phyloP scores from a whole-genome alignment of 257 asterid genomes.

The Salvia rosmarinus region DNA sequence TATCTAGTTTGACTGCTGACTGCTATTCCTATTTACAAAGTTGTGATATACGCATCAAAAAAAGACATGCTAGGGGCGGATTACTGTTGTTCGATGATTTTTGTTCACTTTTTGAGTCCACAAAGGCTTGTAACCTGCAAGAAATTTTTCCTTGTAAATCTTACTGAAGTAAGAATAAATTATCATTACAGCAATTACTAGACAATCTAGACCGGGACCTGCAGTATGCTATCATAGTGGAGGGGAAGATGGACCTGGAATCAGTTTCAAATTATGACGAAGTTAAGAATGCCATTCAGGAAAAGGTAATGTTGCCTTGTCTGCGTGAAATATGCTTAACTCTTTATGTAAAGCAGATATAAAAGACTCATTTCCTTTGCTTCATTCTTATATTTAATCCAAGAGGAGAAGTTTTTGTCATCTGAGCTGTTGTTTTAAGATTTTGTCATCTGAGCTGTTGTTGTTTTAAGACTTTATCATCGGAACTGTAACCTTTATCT shows the following conservation, averaged over 20 bases:
- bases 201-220: slow-evolving; percentile 97
- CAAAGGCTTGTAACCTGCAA: slow-evolving; percentile 24
- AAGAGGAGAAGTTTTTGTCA: neutral
- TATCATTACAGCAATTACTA: slow-evolving; percentile 64
- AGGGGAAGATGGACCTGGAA: slow-evolving; percentile 88
- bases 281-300: slow-evolving; percentile 76
- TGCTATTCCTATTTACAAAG: slow-evolving; percentile 19
- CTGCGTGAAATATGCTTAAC: slow-evolving; percentile 26
- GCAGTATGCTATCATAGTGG: slow-evolving; percentile 92
- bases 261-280: slow-evolving; percentile 81
- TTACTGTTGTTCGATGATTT: slow-evolving; percentile 15
- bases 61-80: slow-evolving; percentile 5
- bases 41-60: neutral
- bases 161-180: slow-evolving; percentile 33
- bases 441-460: neutral
- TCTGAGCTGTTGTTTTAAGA: no score
- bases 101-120: slow-evolving; percentile 20
- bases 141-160: slow-evolving; percentile 12
- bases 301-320: slow-evolving; percentile 66
- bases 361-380: slow-evolving; percentile 5
- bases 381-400: neutral
- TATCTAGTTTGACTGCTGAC: slow-evolving; percentile 26
- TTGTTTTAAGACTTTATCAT: neutral
- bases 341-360: slow-evolving; percentile 21
- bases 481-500: neutral